phyloP scores from a whole-genome alignment of 1,284 basidiomycete species.

The Ganoderma lucidum region DNA sequence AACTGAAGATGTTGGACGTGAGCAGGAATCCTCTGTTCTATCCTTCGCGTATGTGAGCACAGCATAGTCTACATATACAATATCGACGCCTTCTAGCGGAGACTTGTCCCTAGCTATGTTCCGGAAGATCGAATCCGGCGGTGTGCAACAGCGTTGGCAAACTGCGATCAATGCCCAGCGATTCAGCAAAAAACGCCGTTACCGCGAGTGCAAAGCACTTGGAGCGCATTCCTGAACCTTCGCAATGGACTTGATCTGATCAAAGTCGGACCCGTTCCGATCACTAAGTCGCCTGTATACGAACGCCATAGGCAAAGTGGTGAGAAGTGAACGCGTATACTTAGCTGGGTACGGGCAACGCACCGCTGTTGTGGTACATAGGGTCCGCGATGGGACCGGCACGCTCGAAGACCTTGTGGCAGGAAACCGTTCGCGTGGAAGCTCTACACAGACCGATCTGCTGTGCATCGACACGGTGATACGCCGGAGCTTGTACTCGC shows the following conservation, averaged over 20 bases:
- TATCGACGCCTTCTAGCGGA: neutral
- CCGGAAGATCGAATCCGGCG: slow-evolving; percentile 56
- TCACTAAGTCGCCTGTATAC: slow-evolving; percentile 74
- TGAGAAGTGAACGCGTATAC: too few species aligned
- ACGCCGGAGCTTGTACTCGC: slow-evolving; percentile 40
- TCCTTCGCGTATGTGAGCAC: neutral
- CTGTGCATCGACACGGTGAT: neutral
- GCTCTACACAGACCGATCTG: slow-evolving; percentile 47
- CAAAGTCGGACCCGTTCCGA: slow-evolving; percentile 80
- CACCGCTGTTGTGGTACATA: slow-evolving; percentile 86
- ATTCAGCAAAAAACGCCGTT: slow-evolving; percentile 4
- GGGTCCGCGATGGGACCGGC: slow-evolving; percentile 85
- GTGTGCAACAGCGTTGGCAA: slow-evolving; percentile 61
- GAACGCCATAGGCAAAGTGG: neutral
- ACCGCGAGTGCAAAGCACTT: neutral
- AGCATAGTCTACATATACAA: neutral
- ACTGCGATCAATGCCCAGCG: slow-evolving; percentile 43
- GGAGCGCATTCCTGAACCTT: slow-evolving; percentile 75
- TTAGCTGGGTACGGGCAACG: slow-evolving; percentile 22
- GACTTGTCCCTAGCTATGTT: neutral
- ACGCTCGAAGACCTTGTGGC: slow-evolving; percentile 84
- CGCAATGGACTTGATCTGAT: slow-evolving; percentile 81
- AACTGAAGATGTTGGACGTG: too few species aligned
- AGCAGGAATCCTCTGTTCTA: neutral
- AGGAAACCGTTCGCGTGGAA: slow-evolving; percentile 85